phyloP scores from a whole-genome alignment of 495 filamentous ascomycete species.

The Lasiosphaeria hispida region DNA sequence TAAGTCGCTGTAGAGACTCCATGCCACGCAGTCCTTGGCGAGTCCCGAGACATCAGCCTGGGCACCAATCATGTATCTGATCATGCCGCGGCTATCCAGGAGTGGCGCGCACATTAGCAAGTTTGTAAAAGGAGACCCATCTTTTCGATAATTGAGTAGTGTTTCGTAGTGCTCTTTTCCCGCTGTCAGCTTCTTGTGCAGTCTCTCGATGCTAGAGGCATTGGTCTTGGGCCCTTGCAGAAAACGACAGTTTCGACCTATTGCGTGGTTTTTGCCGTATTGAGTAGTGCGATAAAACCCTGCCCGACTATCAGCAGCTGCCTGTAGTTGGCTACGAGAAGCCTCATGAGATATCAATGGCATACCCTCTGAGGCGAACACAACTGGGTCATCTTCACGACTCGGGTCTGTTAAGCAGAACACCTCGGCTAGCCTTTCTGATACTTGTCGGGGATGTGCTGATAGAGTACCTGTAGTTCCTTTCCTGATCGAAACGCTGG shows the following conservation, averaged over 20 bases:
- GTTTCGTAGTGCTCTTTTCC: slow-evolving; percentile 65
- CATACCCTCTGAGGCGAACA: slow-evolving; percentile 74
- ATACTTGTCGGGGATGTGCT: slow-evolving; percentile 52
- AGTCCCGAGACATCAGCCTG: slow-evolving; percentile 62
- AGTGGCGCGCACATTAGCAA: slow-evolving; percentile 62
- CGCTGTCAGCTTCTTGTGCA: slow-evolving; percentile 53
- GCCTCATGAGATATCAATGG: neutral
- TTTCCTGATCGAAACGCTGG: slow-evolving; percentile 55
- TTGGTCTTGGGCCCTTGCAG: slow-evolving; percentile 61
- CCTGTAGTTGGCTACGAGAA: slow-evolving; percentile 9
- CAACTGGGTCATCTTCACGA: slow-evolving; percentile 69
- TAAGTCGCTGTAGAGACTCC: slow-evolving; percentile 50
- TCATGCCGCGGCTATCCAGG: slow-evolving; percentile 55
- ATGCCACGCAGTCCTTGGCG: slow-evolving; percentile 55
- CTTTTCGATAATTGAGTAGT: slow-evolving; percentile 64
- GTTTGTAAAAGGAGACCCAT: slow-evolving; percentile 69
- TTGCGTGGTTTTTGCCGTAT: slow-evolving; percentile 56
- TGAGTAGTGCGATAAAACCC: slow-evolving; percentile 63
- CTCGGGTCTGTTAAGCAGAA: slow-evolving; percentile 78
- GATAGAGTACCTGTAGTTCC: slow-evolving; percentile 57
- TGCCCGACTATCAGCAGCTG: slow-evolving; percentile 16
- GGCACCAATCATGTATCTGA: slow-evolving; percentile 61
- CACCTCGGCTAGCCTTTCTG: slow-evolving; percentile 71
- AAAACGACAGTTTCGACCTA: slow-evolving; percentile 63
- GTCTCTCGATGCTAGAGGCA: slow-evolving; percentile 48